phyloP scores from a whole-genome alignment of 305 asterid genomes.

The Fraxinus dipetala region DNA sequence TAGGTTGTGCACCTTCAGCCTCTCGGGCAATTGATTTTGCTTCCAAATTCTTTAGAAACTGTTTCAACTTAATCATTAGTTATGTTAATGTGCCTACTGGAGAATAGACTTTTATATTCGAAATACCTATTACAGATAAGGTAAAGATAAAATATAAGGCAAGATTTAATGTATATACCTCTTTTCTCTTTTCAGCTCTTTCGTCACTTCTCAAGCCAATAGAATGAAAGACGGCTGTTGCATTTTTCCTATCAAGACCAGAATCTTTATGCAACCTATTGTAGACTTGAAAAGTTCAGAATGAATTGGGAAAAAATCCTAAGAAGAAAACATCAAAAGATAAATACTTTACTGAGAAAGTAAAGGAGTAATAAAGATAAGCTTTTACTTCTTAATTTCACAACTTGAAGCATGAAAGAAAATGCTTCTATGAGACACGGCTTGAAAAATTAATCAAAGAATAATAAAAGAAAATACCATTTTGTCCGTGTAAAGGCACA shows the following conservation, averaged over 20 bases:
- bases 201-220: slow-evolving; percentile 47
- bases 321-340: background rate
- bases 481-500: background rate
- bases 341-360: background rate
- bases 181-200: slow-evolving; percentile 51
- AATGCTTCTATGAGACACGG: background rate
- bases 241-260: slow-evolving; percentile 28
- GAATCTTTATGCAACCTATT: slow-evolving; percentile 38
- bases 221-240: slow-evolving; percentile 27
- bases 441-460: background rate
- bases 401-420: background rate
- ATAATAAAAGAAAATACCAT: background rate
- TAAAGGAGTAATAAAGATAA: background rate
- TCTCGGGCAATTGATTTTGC: slow-evolving; percentile 58
- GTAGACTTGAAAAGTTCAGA: slow-evolving; percentile 1
- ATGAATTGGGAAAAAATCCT: background rate
- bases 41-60: slow-evolving; percentile 54
- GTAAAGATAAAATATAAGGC: slow-evolving; percentile 19
- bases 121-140: background rate
- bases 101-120: background rate
- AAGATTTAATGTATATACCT: slow-evolving; percentile 36
- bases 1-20: slow-evolving; percentile 41
- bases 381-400: background rate
- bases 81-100: background rate
- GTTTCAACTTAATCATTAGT: slow-evolving; percentile 17